A percentile compares a stretch with the other conserved stretches of the same genome.
Conservation (phyloP, 768 basidiomycete species). For the Mycena floridula region DNA sequence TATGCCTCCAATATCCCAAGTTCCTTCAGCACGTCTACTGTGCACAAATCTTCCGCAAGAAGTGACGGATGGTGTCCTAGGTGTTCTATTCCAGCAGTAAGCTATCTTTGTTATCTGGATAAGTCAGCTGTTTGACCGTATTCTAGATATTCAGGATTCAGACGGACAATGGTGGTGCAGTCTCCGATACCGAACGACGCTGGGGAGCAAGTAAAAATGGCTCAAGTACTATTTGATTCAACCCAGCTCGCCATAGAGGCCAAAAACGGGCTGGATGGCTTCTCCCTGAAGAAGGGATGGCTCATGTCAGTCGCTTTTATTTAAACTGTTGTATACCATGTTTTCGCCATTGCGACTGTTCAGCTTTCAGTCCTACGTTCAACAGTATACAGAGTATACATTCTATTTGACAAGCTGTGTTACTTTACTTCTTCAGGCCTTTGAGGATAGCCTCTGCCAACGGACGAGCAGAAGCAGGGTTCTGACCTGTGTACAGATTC, state of each 20-base stretch:
- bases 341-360: no score
- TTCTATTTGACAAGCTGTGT: no score
- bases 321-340: conserved; percentile 11
- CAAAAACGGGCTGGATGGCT: conserved; percentile 79
- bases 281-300: conserved; percentile 83
- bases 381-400: no score
- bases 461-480: conserved; percentile 57
- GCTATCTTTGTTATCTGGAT: no score
- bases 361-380: no score
- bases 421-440: conserved; percentile 30
- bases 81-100: conserved; percentile 88
- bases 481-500: conserved; percentile 65
- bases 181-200: conserved; percentile 63
- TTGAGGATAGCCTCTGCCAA: conserved; percentile 54
- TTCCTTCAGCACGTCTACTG: conserved; percentile 55
- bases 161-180: conserved; percentile 60
- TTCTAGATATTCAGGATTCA: conserved; percentile 80
- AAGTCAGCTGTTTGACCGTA: no score
- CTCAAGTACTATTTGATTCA: conserved; percentile 73
- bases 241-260: conserved; percentile 70
- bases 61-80: conserved; percentile 80
- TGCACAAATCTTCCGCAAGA: conserved; percentile 89
- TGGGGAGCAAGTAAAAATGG: conserved; percentile 70
- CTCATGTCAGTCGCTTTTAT: conserved; percentile 75
- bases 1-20: conserved; percentile 44